Conservation (phyloP, 2,329 filamentous ascomycete species). For the Botrytis paeoniae region DNA sequence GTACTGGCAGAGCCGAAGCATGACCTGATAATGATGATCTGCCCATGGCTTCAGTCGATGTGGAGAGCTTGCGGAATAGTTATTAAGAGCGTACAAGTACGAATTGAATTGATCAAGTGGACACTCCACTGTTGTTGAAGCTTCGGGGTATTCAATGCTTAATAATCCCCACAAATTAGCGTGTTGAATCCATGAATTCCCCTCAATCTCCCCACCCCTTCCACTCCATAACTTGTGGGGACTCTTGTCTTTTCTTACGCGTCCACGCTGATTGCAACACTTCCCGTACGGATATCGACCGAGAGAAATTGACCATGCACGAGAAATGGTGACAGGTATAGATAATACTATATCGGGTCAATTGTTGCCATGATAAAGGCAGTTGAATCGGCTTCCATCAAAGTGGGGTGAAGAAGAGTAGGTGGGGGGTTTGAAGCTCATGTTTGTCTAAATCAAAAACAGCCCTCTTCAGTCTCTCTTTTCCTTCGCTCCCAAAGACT, state of each 20-base stretch:
- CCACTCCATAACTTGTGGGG: conserved; percentile 8
- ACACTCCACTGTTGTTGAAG: conserved; percentile 6
- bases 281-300: neutral
- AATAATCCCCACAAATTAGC: conserved; percentile 7
- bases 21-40: neutral
- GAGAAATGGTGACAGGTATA: neutral
- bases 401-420: neutral
- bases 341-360: neutral
- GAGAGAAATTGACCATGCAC: neutral
- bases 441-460: conserved; percentile 1
- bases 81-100: neutral
- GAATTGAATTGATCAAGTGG: neutral
- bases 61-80: conserved; percentile 15
- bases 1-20: neutral
- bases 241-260: neutral
- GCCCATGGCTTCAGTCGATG: neutral
- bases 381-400: neutral
- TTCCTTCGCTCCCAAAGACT: neutral
- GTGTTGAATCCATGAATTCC: neutral
- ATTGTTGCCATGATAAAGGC: neutral
- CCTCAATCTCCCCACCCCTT: conserved; percentile 9
- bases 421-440: neutral
- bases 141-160: neutral
- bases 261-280: neutral
- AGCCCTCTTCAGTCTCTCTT: neutral